Conservation (phyloP, 495 filamentous ascomycete species). For the Podospora anserina region DNA sequence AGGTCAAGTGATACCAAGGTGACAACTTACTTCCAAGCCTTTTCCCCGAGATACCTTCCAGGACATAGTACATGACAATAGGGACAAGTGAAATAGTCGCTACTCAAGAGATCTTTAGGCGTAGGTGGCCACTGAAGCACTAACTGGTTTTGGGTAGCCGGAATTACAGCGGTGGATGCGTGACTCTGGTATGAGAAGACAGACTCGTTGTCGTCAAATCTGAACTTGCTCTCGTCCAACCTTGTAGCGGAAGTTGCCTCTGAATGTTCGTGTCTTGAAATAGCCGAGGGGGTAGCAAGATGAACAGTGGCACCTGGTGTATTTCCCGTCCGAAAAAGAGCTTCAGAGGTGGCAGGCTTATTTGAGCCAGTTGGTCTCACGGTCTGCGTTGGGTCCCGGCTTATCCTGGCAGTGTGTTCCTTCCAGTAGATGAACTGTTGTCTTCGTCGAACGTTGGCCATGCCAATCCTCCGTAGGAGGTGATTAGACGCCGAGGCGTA, state of each 20-base stretch:
- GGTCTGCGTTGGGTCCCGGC: not conserved
- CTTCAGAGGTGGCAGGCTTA: not conserved
- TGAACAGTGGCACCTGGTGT: not conserved
- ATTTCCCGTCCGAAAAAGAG: not conserved
- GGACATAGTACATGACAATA: conserved; percentile 28
- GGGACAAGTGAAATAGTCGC: conserved; percentile 23
- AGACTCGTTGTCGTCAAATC: conserved; percentile 8
- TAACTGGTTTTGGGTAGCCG: not conserved
- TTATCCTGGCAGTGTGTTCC: conserved; percentile 15
- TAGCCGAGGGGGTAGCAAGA: not conserved
- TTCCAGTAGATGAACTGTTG: conserved; percentile 32
- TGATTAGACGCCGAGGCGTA: conserved; percentile 12
- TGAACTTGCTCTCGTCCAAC: not conserved
- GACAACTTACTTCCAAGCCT: not conserved
- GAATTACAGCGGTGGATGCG: conserved; percentile 9
- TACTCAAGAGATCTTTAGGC: conserved; percentile 7
- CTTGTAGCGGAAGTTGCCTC: not conserved
- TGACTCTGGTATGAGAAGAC: conserved; percentile 14
- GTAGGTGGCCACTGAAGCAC: conserved; percentile 9
- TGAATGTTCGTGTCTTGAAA: not conserved
- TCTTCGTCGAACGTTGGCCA: conserved; percentile 23
- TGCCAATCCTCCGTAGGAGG: conserved; percentile 24
- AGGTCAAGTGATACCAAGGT: not conserved
- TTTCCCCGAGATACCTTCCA: conserved; percentile 10
- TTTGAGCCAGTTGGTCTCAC: not conserved